Base-by-base conservation (phyloP, 1,284 basidiomycete species). In the Hemileia vastatrix region DNA sequence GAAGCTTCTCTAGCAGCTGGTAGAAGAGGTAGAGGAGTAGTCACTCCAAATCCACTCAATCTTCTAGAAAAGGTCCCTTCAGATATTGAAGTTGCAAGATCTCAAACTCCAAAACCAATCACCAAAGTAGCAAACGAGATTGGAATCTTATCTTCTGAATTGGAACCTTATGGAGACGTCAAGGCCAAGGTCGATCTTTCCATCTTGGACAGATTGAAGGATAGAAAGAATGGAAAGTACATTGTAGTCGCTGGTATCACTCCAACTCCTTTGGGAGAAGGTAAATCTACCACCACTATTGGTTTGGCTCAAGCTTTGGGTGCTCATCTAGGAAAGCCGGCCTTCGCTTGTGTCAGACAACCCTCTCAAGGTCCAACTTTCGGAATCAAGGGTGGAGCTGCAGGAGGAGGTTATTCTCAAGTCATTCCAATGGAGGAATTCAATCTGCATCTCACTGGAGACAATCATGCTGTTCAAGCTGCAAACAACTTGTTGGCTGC, bases 391-490 rank as follows among this genome's bases (percentile, higher is more conserved):
- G 73, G 73, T 51, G 73, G 73, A 54, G 73, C 73, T 15, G 73
- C 73, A 18, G 73, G 73, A 24, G 73, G 73, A 43, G 73, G 73
- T 24, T 75, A 74, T 65, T 70, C 72, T 43, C 73, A 75, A 63
- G 73, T 75, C 64, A 75, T 75, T 53, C 73, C 73, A 24, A 75
- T 75, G 73, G 73, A 75, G 64, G 73, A 75, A 64, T 75, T 75
- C 68, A 75, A 75, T 65, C 66, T 75, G 43, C 73, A 75, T 64
- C 57, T 75, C 45, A 75, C 73, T 15, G 73, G 73, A 59, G 73
- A 75, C 66, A 75, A 71, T 65, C 73, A 75, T 61, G 73, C 73
- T 24, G 72, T 75, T 27, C 71, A 69, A 64, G 73, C 73, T 6
- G 73, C 73, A 55, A 75, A 75, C 69, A 75, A 75, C 64, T 64